These are phyloP conservation scores for Solanum chmielewskii DNA, from an alignment of 257 asterid species.

Conservation along the genomic window DNA sequence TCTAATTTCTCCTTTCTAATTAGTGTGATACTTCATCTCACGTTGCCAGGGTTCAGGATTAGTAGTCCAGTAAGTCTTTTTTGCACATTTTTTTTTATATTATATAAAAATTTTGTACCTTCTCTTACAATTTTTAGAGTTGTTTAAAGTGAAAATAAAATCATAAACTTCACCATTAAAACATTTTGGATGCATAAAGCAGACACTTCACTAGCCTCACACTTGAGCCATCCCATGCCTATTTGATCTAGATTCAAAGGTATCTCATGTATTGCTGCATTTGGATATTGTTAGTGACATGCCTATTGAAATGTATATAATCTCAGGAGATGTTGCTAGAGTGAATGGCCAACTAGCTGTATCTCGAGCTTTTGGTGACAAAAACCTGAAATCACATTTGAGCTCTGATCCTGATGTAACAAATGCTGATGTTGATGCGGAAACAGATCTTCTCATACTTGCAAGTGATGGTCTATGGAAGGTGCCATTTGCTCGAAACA, in stretches of 20 bases:
- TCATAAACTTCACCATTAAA: neutral
- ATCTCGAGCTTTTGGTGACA: conserved; percentile 91
- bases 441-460: conserved; percentile 66
- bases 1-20: neutral
- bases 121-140: neutral
- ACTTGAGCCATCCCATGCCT: neutral
- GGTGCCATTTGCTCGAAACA: conserved; percentile 17
- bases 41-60: neutral
- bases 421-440: conserved; percentile 39
- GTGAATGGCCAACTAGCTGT: conserved; percentile 90
- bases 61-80: neutral
- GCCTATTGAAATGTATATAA: neutral
- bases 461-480: conserved; percentile 97
- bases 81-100: neutral
- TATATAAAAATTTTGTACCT: neutral
- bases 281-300: neutral
- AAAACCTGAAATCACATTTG: conserved; percentile 69
- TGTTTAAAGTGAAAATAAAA: neutral
- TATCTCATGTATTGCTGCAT: neutral
- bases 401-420: conserved; percentile 73
- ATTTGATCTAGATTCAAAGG: neutral
- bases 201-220: neutral
- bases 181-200: neutral
- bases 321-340: conserved; percentile 83
- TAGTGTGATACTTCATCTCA: neutral